Percentiles rank a stretch among this genome's conserved stretches.
Evolutionary conservation across 2,329 filamentous ascomycete species (phyloP).

Genomic region (Diaporthe citrichinensis): DNA sequence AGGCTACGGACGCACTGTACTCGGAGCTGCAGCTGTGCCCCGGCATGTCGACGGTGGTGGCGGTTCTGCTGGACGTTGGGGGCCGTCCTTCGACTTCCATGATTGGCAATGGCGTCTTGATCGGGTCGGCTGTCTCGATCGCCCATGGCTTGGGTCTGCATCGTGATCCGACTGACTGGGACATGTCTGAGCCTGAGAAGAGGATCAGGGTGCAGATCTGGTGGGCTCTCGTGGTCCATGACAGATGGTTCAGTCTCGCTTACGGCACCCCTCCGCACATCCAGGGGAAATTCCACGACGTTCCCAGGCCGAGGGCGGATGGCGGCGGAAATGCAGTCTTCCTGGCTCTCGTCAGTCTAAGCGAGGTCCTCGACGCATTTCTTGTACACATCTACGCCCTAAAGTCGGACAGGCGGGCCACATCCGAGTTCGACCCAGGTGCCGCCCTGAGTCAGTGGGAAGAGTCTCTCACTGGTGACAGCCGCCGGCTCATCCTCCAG

Average conservation of each 20-base stretch:
- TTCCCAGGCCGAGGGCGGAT: constrained; percentile 50
- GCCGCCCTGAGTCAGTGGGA: constrained; percentile 59
- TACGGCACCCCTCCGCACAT: constrained; percentile 68
- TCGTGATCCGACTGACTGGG: constrained; percentile 65
- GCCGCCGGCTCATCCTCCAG: constrained; percentile 57
- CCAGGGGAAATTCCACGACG: constrained; percentile 61
- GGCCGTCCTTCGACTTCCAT: constrained; percentile 73
- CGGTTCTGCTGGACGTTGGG: constrained; percentile 70
- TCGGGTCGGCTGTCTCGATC: constrained; percentile 66
- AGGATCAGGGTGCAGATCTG: constrained; percentile 66
- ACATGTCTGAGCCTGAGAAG: constrained; percentile 66
- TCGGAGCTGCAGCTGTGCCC: constrained; percentile 72
- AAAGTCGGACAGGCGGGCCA: constrained; percentile 32
- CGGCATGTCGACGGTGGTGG: constrained; percentile 70
- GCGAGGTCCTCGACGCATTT: constrained; percentile 57
- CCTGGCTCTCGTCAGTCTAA: constrained; percentile 60
- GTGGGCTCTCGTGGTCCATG: constrained; percentile 69
- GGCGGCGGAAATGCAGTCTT: constrained; percentile 51
- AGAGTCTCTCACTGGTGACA: constrained; percentile 55
- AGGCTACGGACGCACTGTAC: constrained; percentile 71
- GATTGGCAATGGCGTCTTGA: constrained; percentile 67
- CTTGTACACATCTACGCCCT: constrained; percentile 44
- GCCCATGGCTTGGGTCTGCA: constrained; percentile 69
- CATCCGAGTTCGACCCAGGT: constrained; percentile 52
- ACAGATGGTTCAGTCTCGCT: constrained; percentile 68